A percentile compares a stretch with the other conserved stretches of the same genome.
phyloP scores from a whole-genome alignment of 345 rosid species.

The Eucalyptus regnans region DNA sequence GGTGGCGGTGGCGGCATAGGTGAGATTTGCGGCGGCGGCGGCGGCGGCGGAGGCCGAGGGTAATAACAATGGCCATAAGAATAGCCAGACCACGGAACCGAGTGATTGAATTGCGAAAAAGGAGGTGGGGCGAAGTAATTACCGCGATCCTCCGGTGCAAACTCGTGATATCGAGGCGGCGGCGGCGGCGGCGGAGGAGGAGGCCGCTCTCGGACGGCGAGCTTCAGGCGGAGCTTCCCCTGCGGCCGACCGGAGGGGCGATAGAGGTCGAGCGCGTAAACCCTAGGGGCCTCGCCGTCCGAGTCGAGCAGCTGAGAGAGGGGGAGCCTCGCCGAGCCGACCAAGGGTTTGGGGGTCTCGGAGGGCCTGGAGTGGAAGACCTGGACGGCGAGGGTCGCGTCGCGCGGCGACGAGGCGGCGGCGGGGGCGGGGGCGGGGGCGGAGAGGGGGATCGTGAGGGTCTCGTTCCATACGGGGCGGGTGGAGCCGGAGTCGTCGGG shows the following conservation, averaged over 20 bases:
- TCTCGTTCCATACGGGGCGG: slow-evolving; percentile 13
- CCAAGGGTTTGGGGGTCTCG: slow-evolving; percentile 44
- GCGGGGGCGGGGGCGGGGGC: neutral
- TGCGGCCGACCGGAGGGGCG: slow-evolving; percentile 62
- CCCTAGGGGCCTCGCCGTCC: neutral
- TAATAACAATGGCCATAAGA: slow-evolving; percentile 12
- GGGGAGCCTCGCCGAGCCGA: slow-evolving; percentile 27
- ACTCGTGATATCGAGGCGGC: slow-evolving; percentile 7
- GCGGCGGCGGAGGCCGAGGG: slow-evolving; percentile 2
- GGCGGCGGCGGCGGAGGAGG: slow-evolving; percentile 10
- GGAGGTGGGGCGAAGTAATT: slow-evolving; percentile 3
- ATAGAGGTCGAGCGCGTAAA: slow-evolving; percentile 15
- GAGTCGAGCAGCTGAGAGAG: slow-evolving; percentile 10
- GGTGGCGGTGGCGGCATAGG: slow-evolving; percentile 2
- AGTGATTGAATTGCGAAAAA: neutral
- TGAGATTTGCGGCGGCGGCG: neutral
- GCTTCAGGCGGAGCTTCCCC: slow-evolving; percentile 38
- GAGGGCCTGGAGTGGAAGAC: slow-evolving; percentile 49
- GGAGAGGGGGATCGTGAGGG: neutral
- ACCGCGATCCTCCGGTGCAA: neutral
- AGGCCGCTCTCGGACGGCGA: slow-evolving; percentile 28
- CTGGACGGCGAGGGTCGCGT: slow-evolving; percentile 25
- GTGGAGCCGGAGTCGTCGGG: slow-evolving; percentile 11
- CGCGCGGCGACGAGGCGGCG: neutral
- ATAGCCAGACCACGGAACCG: slow-evolving; percentile 1